Evolutionary conservation across 495 filamentous ascomycete genomes (phyloP), one percentile per base, ranked within the genome.

Genomic region (Xylaria longipes): DNA sequence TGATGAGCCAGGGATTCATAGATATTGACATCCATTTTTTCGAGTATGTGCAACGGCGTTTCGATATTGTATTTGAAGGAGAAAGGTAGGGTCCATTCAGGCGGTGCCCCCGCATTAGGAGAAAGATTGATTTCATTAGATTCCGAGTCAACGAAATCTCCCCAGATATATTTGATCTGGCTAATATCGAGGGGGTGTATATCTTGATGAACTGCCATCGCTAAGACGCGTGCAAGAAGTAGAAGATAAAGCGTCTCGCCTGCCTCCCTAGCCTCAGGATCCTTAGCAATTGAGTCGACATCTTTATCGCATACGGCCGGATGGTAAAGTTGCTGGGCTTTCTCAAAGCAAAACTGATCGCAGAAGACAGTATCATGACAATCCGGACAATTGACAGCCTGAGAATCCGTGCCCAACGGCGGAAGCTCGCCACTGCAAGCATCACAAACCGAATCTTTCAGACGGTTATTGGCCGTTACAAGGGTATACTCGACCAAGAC

Each of bases 151-250:
- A 88, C 79, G 69, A 87, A 87, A 72, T 87, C 96, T n/a, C 95
- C 97, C 91, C 97, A 98, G 70, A 98, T 95, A 81, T 94, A 97
- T 75, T 95, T 95, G 39, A 96, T 87, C 75, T 97, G 92, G 0
- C 87, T 86, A 0, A 98, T 87, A 1, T 96, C 91, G 17, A 98
- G 87, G 1, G 97, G 93, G 75, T 99, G 93, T 6, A 87, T 79
- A 25, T 90, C 87, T 78, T 95, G 93, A n/a, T 93, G 94, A 37
- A 90, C 86, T 0, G 96, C 88, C 88, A 98, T 93, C 52, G 96
- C 94, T 27, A 98, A 82, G 0, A 93, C 86, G 5, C 97, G 93
- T 20, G 89, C 88, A 7, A 96, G 83, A 0, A 97, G 89, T 6
- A 95, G 83, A 5, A 94, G 87, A 77, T 98, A 96, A 4, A 98